Evolutionary conservation across 805 yeast species (phyloP), one percentile per base, ranked within the genome.

Genomic region (Komagataella mondaviorum): DNA sequence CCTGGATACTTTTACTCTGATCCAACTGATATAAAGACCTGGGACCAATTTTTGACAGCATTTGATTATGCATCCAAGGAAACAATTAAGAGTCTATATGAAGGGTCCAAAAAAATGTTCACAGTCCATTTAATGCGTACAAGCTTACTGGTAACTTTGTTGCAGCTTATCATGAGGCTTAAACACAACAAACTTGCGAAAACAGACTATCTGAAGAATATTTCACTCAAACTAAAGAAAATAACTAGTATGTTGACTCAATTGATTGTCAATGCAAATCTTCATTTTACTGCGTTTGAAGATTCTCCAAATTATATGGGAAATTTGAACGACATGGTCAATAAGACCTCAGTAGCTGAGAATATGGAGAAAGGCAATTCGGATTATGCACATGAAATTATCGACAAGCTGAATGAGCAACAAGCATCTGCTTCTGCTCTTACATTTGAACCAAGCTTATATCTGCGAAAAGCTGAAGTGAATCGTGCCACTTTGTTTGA

Each of bases 251-350:
- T 83, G 1, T 72, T 80, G 52, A 76, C 87, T 2, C 84, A 80
- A 53, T 72, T 85, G 52, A 79, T 81, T 53, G 76, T 83, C 52
- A 81, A 81, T 59, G 85, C 87, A 6, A 71, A 76, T 49, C 61
- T 85, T n/a, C 84, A 78, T 60, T 68, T 84, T 51, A 69, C 71
- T 48, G 68, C 71, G 16, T 52, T 54, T 48, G 52, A 53, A 22
- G 55, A 54, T 44, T 51, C 61, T 5, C 60, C 59, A 4, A 55
- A 60, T 46, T 60, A 55, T 49, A 49, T 60, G 23, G 64, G 63
- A 4, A 56, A 57, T 4, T 51, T 60, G 45, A 49, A 51, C 6
- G 49, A 24, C 39, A 30, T 30, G 39, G 39, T 30, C 14, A 30
- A 23, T 22, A 23, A 30, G 50, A 44, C 46, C 12, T 48, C 50